Percentiles rank a stretch among this genome's conserved stretches.
Conservation (phyloP, 192 early-diverging fungal species). For the Coemansia sp. region DNA sequence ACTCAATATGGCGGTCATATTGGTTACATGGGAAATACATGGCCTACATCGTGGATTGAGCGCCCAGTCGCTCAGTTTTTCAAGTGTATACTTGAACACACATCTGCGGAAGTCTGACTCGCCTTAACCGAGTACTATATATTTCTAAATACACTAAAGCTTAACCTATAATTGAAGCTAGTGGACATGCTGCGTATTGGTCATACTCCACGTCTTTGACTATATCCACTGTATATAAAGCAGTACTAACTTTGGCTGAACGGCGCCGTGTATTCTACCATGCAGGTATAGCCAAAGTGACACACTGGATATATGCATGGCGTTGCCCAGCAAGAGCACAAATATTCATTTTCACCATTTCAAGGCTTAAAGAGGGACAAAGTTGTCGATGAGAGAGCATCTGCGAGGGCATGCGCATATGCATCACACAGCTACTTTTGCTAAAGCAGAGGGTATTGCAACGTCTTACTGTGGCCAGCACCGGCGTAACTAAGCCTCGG, state of each 20-base stretch:
- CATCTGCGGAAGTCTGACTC: not conserved
- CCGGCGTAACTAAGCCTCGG: not conserved
- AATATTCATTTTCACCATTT: not conserved
- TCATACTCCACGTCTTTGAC: too few species aligned
- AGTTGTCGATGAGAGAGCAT: not conserved
- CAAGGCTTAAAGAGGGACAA: not conserved
- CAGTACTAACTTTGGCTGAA: too few species aligned
- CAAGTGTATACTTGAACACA: slow-evolving; percentile 30
- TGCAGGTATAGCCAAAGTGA: not conserved
- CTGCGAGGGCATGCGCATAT: not conserved
- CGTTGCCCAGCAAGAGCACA: not conserved
- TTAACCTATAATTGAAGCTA: too few species aligned
- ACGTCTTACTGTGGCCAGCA: too few species aligned
- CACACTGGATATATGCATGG: slow-evolving; percentile 14
- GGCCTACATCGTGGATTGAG: slow-evolving; percentile 52
- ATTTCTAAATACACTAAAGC: too few species aligned
- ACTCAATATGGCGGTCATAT: slow-evolving; percentile 88
- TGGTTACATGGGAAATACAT: slow-evolving; percentile 60
- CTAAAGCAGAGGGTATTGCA: not conserved
- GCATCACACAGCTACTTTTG: not conserved
- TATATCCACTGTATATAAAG: too few species aligned
- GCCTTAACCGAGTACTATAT: too few species aligned
- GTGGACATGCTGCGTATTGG: too few species aligned
- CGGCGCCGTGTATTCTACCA: not conserved
- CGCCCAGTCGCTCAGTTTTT: slow-evolving; percentile 51